Percentiles rank a stretch among this genome's conserved stretches.
phyloP scores from a whole-genome alignment of 768 basidiomycete species.

The Lentinus tigrinus region DNA sequence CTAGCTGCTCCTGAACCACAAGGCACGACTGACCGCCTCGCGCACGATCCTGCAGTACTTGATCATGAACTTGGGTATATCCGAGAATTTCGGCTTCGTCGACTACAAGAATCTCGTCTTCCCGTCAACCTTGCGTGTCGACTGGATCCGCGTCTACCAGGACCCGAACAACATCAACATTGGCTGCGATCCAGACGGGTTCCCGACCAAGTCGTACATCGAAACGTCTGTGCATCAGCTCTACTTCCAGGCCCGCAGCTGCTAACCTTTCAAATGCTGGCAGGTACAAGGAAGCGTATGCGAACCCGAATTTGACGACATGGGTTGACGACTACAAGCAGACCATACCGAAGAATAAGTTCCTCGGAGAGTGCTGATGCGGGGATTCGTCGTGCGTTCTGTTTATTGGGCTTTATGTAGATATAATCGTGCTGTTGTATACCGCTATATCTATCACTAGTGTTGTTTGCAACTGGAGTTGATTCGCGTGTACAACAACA shows the following conservation, averaged over 20 bases:
- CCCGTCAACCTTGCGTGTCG: conserved; percentile 63
- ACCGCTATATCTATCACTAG: background rate
- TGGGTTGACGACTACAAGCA: conserved; percentile 46
- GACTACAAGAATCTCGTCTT: conserved; percentile 52
- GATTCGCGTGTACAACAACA: background rate
- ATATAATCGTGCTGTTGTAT: background rate
- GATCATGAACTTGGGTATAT: conserved; percentile 59
- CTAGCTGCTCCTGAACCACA: too few species aligned
- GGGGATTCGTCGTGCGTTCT: background rate
- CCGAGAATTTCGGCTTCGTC: conserved; percentile 57
- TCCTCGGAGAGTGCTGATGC: conserved; percentile 41
- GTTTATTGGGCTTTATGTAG: background rate
- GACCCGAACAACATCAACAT: conserved; percentile 45
- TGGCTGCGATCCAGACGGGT: conserved; percentile 68
- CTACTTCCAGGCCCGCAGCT: background rate
- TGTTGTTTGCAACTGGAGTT: too few species aligned
- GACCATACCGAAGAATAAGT: conserved; percentile 48
- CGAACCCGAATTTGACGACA: conserved; percentile 57
- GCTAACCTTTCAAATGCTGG: background rate
- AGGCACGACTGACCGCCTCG: too few species aligned
- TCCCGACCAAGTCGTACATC: conserved; percentile 80
- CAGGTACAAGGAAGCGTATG: conserved; percentile 69
- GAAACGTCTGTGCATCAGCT: conserved; percentile 44
- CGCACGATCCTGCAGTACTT: conserved; percentile 49
- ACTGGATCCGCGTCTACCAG: conserved; percentile 83